Base-by-base conservation (phyloP, 2,329 filamentous ascomycete genomes). In the Coniochaeta sp. region DNA sequence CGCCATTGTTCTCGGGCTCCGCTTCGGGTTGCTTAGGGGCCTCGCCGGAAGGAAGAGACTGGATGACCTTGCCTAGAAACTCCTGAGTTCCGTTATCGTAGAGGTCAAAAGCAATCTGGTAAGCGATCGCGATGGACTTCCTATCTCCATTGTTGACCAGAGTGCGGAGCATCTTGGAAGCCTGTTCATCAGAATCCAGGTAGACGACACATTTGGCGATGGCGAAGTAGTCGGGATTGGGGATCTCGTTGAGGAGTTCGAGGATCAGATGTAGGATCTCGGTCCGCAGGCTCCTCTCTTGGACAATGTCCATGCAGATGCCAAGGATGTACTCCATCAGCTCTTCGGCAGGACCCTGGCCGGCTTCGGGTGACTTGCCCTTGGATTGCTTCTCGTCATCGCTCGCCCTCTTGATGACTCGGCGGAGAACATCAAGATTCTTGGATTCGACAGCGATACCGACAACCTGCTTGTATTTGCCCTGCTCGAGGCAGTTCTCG, bases 41-140 rank as follows among this genome's bases (percentile, higher is more conserved):
- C 59, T 82, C 77, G 12, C 76, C 74, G 19, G 82, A 80, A 0
- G 92, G 90, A 34, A 98, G 79, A 54, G 90, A 87, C 61, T 90
- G 86, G 69, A 93, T 88, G 52, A 99, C 90, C 76, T 95, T 97
- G 66, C 88, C 87, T 26, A 99, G 76, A 68, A 99, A 99, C 72
- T 98, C 95, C 69, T 99, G 95, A 0, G 95, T 98, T 66, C 95
- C 95, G 70, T 99, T 99, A 76, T 99, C 95, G 74, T 97, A 98
- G 6, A 99, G 82, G 70, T 99, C 95, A 69, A 99, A 99, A 1
- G 93, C 95, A 61, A 99, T 96, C 73, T 99, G 95, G 73, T 98
- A 99, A 19, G 95, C 95, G 57, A 91, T 89, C 22, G 93, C 90
- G 17, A 91, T 84, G 0, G 91, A 92, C 62, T 86, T 86, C 58